Evolutionary conservation across 73 alveolate genomes (phyloP).

Genomic region (Uronychia setigera): DNA sequence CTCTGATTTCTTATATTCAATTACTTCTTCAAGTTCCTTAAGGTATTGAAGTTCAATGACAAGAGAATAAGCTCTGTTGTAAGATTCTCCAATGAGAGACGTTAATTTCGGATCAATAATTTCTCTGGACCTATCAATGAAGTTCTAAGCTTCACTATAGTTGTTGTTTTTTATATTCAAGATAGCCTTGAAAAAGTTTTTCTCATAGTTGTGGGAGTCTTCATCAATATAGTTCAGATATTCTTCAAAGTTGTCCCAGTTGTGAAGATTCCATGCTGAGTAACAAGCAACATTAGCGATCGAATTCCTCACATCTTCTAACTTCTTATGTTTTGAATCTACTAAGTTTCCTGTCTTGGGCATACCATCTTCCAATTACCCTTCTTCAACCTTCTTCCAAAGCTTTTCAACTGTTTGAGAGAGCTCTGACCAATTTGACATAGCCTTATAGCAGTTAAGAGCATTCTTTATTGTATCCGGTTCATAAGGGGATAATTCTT

Average conservation of each 20-base stretch:
- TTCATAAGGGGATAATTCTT: conserved; percentile 67
- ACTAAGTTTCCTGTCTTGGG: conserved; percentile 37
- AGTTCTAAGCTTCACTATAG: conserved; percentile 83
- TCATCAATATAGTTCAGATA: conserved; percentile 77
- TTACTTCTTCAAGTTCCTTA: conserved; percentile 94
- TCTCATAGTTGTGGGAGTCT: conserved; percentile 85
- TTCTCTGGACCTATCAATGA: conserved; percentile 90
- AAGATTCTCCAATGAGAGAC: conserved; percentile 91
- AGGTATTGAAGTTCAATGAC: conserved; percentile 89
- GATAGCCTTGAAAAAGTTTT: conserved; percentile 93
- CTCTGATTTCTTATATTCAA: conserved; percentile 73
- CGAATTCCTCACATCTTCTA: conserved; percentile 56
- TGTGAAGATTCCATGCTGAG: conserved; percentile 93
- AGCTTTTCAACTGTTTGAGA: conserved; percentile 77
- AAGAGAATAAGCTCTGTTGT: conserved; percentile 93
- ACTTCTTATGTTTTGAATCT: not conserved
- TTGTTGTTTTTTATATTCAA: conserved; percentile 84
- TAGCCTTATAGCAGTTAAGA: conserved; percentile 92
- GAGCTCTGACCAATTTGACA: conserved; percentile 96
- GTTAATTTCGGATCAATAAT: conserved; percentile 91
- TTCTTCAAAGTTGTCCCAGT: conserved; percentile 95
- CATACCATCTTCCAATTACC: not conserved
- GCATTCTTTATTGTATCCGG: conserved; percentile 78
- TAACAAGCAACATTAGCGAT: conserved; percentile 84
- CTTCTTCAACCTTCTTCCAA: conserved; percentile 58